Conservation (phyloP, 305 asterid genomes). For the Nicotiana rustica region DNA sequence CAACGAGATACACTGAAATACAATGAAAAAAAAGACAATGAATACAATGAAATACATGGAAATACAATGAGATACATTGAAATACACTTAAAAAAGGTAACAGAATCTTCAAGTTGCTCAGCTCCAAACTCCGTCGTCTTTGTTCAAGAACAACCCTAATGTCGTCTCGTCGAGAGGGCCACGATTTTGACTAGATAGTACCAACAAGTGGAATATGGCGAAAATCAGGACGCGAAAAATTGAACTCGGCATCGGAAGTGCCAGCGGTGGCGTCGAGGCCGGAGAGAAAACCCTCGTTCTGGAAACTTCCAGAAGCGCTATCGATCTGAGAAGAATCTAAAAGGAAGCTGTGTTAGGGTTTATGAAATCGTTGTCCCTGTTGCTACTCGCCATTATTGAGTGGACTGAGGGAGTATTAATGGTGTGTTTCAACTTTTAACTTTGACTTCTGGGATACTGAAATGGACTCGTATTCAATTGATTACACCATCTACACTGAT, state of each 20-base stretch:
- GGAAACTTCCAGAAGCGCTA: conserved; percentile 96
- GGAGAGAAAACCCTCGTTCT: conserved; percentile 76
- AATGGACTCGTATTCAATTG: too few relatives aligned
- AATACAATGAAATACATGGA: too few relatives aligned
- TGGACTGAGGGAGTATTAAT: not conserved
- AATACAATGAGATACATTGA: too few relatives aligned
- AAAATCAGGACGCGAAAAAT: conserved; percentile 84
- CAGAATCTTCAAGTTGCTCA: too few relatives aligned
- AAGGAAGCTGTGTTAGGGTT: conserved; percentile 59
- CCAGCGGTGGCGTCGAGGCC: conserved; percentile 47
- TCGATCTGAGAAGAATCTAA: conserved; percentile 71
- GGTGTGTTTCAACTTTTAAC: not conserved
- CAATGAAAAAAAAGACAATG: too few relatives aligned
- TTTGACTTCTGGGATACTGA: conserved; percentile 11
- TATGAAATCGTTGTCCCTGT: conserved; percentile 68
- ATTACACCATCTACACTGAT: too few relatives aligned
- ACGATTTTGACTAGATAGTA: conserved; percentile 28
- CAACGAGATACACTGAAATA: too few relatives aligned
- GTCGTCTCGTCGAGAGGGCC: too few relatives aligned
- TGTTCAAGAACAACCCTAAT: too few relatives aligned
- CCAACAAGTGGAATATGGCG: conserved; percentile 69
- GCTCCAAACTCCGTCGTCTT: too few relatives aligned
- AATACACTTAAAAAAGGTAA: too few relatives aligned
- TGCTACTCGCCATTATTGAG: conserved; percentile 49
- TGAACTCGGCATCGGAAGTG: conserved; percentile 63